Evolutionary conservation across 1,139 yeast species (phyloP), one percentile per base, ranked within the genome.

Genomic region (Suhomyces chickasaworum): DNA sequence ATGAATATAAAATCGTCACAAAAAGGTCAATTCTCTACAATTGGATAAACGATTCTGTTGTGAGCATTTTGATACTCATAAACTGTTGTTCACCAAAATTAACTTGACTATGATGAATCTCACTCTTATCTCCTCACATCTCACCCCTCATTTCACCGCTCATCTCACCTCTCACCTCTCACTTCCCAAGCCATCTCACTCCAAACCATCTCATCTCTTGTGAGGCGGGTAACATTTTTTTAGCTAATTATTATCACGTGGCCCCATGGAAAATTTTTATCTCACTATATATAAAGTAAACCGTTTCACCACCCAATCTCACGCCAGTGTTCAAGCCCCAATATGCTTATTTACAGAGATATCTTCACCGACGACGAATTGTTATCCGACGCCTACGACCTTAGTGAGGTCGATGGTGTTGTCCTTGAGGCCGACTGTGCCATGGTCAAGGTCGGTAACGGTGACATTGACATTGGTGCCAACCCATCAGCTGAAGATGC

Each of bases 401-500:
- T 82, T 71, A 86, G 78, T 69, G 77, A 75, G 71, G 97, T 93
- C 58, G 96, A 88, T 65, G 89, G 81, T 58, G 97, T 81, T 64
- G 89, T 91, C 73, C 89, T 81, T 82, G 99, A 93, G 81, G 99
- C 96, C 59, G 89, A 93, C 84, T 89, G 98, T 78, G 78, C 82
- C 66, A 85, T 89, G 93, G 84, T 93, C 75, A 84, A 78, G 65
- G 87, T 91, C 64, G 84, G 81, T 72, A 89, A 89, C 69, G 97
- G 83, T 66, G 91, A 91, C 70, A 84, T 93, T 63, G 98, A 93
- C 73, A 93, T 93, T 73, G 99, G 99, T 78, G 99, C 96, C 67
- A 93, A 95, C 86, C 97, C 99, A 69, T 89, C 97, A 64, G 97
- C 98, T 63, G 99, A 93, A 78, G 98, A 78, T 58, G 91, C 71